These are phyloP conservation scores for Lodderomyces parapsilosis DNA, from an alignment of 1,139 yeast species.

Conservation along the genomic window DNA sequence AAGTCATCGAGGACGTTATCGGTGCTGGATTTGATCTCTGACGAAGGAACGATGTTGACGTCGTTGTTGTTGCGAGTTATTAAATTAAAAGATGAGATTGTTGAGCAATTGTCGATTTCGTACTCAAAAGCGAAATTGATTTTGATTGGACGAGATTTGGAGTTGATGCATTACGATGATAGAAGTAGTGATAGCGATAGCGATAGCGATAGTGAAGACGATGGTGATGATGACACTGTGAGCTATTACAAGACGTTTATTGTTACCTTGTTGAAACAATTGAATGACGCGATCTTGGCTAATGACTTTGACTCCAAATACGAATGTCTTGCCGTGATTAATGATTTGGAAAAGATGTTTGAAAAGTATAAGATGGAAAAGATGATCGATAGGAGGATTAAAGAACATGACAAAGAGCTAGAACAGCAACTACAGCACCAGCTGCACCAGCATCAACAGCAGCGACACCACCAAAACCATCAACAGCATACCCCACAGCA, in stretches of 20 bases:
- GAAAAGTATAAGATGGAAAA: constrained; percentile 45
- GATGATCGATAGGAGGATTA: constrained; percentile 20
- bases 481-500: not conserved
- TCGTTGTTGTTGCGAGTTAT: constrained; percentile 50
- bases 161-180: constrained; percentile 24
- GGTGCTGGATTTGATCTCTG: constrained; percentile 51
- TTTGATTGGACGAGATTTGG: constrained; percentile 55
- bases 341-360: constrained; percentile 63
- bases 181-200: constrained; percentile 32
- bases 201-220: constrained; percentile 18
- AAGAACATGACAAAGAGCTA: constrained; percentile 9
- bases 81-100: constrained; percentile 45
- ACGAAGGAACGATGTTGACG: constrained; percentile 57
- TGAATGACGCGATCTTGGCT: constrained; percentile 47
- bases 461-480: not conserved
- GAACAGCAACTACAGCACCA: not conserved
- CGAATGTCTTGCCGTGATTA: constrained; percentile 60
- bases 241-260: constrained; percentile 53
- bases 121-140: constrained; percentile 58
- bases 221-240: constrained; percentile 28
- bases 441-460: constrained; percentile 1
- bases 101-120: constrained; percentile 51
- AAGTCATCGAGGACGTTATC: constrained; percentile 38
- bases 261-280: constrained; percentile 48
- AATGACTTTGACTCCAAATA: constrained; percentile 51